These are phyloP conservation scores for Luffa acutangula DNA, from an alignment of 306 rosid species.

Conservation along the genomic window DNA sequence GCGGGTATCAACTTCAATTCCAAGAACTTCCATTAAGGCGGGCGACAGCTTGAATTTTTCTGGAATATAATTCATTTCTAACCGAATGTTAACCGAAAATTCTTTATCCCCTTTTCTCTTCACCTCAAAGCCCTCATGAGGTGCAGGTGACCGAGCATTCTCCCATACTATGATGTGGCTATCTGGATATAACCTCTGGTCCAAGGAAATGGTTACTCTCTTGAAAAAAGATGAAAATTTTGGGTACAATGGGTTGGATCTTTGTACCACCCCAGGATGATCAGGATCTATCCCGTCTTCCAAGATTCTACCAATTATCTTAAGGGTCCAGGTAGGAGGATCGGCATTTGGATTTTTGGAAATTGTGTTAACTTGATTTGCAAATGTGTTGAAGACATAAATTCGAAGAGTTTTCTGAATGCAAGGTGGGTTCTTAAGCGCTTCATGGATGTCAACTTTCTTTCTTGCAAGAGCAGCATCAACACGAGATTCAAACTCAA, in stretches of 20 bases:
- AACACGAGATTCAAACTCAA: slow-evolving; percentile 88
- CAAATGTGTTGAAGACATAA: slow-evolving; percentile 83
- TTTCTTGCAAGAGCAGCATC: slow-evolving; percentile 85
- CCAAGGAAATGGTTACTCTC: slow-evolving; percentile 82
- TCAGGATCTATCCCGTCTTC: slow-evolving; percentile 98
- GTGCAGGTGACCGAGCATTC: slow-evolving; percentile 66
- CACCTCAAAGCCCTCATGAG: slow-evolving; percentile 97
- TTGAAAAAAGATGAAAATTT: slow-evolving; percentile 89
- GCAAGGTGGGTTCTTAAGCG: slow-evolving; percentile 74
- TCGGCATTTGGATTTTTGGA: slow-evolving; percentile 83
- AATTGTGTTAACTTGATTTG: slow-evolving; percentile 68
- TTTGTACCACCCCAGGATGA: slow-evolving; percentile 82
- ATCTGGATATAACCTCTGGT: slow-evolving; percentile 92
- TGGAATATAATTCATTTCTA: slow-evolving; percentile 91
- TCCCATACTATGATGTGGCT: slow-evolving; percentile 78
- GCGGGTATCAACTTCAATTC: slow-evolving; percentile 97
- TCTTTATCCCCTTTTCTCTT: slow-evolving; percentile 96
- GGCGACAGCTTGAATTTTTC: slow-evolving; percentile 95
- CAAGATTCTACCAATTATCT: slow-evolving; percentile 89
- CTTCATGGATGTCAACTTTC: slow-evolving; percentile 96
- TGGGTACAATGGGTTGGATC: slow-evolving; percentile 68
- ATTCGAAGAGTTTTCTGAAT: slow-evolving; percentile 91
- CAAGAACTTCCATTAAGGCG: slow-evolving; percentile 89
- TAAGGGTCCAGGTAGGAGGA: slow-evolving; percentile 90
- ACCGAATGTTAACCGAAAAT: slow-evolving; percentile 51